phyloP scores from a whole-genome alignment of 1,284 basidiomycete genomes.

The Pyrrhoderma lamaoense region DNA sequence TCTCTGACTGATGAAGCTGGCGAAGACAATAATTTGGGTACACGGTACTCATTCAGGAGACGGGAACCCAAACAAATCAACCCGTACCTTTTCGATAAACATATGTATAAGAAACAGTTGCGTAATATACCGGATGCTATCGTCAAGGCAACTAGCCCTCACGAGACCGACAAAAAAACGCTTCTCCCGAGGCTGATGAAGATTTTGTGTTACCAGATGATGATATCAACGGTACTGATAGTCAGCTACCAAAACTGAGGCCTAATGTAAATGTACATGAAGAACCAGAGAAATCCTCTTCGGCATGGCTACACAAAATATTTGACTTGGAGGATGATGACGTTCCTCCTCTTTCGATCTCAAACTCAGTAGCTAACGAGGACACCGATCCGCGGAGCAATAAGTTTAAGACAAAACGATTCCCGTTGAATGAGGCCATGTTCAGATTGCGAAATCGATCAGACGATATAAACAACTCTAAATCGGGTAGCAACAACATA shows the following conservation, averaged over 20 bases:
- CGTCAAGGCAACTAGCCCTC: constrained; percentile 36
- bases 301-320: constrained; percentile 8
- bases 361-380: neutral
- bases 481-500: too few species aligned
- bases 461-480: neutral
- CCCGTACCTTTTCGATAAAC: constrained; percentile 47
- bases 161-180: constrained; percentile 4
- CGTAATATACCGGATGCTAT: constrained; percentile 50
- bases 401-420: constrained; percentile 1
- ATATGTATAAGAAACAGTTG: constrained; percentile 40
- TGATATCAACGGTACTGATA: constrained; percentile 18
- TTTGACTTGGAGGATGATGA: constrained; percentile 17
- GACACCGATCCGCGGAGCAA: neutral
- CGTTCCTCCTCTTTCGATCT: constrained; percentile 1
- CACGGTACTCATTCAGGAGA: constrained; percentile 43
- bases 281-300: constrained; percentile 1
- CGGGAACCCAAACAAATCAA: constrained; percentile 44
- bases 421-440: constrained; percentile 11
- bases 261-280: constrained; percentile 6
- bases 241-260: constrained; percentile 13
- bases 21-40: constrained; percentile 16
- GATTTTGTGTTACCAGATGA: constrained; percentile 21
- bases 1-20: neutral
- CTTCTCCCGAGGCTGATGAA: constrained; percentile 25
- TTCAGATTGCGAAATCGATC: neutral